These are phyloP conservation scores for Bipolaris oryzae DNA, from an alignment of 2,329 filamentous ascomycete species.

Conservation along the genomic window DNA sequence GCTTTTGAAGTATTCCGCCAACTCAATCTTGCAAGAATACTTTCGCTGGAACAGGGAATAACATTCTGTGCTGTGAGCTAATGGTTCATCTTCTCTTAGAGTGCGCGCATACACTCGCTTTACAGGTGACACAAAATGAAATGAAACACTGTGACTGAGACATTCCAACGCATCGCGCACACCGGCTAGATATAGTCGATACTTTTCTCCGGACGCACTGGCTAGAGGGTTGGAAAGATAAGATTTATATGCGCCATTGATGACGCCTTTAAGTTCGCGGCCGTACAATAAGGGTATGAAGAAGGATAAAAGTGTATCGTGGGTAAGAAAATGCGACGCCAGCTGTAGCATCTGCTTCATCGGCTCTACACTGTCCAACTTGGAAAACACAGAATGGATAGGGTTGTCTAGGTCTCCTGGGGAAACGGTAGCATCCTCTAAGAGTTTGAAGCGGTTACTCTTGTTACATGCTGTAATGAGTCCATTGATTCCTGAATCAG, in stretches of 20 bases:
- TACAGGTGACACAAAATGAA: slow-evolving; percentile 23
- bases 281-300: slow-evolving; percentile 41
- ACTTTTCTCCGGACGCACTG: slow-evolving; percentile 17
- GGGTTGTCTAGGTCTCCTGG: slow-evolving; percentile 33
- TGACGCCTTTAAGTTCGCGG: slow-evolving; percentile 14
- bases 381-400: slow-evolving; percentile 42
- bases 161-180: slow-evolving; percentile 35
- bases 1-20: slow-evolving; percentile 25
- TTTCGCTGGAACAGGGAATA: slow-evolving; percentile 21
- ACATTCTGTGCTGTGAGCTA: slow-evolving; percentile 17
- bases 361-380: slow-evolving; percentile 18
- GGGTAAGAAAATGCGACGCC: slow-evolving; percentile 42
- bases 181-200: slow-evolving; percentile 16
- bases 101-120: slow-evolving; percentile 34
- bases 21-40: slow-evolving; percentile 28
- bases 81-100: slow-evolving; percentile 1
- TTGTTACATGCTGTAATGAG: slow-evolving; percentile 34
- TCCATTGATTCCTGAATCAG: slow-evolving; percentile 17
- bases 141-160: slow-evolving; percentile 32
- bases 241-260: slow-evolving; percentile 11
- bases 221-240: slow-evolving; percentile 32
- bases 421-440: slow-evolving; percentile 31
- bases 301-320: slow-evolving; percentile 38
- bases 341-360: slow-evolving; percentile 36
- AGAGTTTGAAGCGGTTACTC: slow-evolving; percentile 40